Base-by-base conservation (phyloP, 75 land plant genomes). In the Pinus tabuliformis region DNA sequence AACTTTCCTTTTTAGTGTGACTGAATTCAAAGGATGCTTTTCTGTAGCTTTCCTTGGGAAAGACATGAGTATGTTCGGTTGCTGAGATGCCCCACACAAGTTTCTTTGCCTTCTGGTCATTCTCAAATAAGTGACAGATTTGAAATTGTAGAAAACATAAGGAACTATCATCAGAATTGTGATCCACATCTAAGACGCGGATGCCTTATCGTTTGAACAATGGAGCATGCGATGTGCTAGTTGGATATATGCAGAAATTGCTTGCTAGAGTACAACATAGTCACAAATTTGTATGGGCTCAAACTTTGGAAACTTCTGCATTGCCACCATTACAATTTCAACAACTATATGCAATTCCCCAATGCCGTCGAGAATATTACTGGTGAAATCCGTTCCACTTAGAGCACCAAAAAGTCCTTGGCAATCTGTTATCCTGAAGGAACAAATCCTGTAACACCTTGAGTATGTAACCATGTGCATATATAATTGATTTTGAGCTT, bases 251-350 rank as follows among this genome's bases (percentile, higher is more conserved):
- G 77, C 59, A 18, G 74, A 77, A 57, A 78, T 72, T 28, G 79
- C 76, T 15, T 78, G 77, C 39, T 78, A 77, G 4, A 78, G 78
- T 20, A 78, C 79, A n/a, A 42, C 79, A 78, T 77, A 78, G 8
- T 77, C 79, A 62, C 81, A 73, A 7, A 79, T 45, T 61, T 79
- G 81, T 45, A 79, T 79, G 21, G 28, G 62, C 52, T 79, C 78
- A 28, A 74, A 62, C 33, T 73, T 79, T 60, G 81, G 68, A 79
- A 79, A 79, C 39, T 73, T 66, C 22, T 0, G 57, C 81, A 79
- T 74, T 24, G 81, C 81, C 14, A 20, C 26, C 62, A 74, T 75
- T 13, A 79, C 61, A 17, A 74, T 63, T 75, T 79, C 81, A 12
- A 79, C 61, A 30, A 79, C 81, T 8, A 37, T 80, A 39, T 42